Base-by-base conservation (phyloP, 2,329 filamentous ascomycete genomes). In the Xenosphaeropsis pyriputrescens region DNA sequence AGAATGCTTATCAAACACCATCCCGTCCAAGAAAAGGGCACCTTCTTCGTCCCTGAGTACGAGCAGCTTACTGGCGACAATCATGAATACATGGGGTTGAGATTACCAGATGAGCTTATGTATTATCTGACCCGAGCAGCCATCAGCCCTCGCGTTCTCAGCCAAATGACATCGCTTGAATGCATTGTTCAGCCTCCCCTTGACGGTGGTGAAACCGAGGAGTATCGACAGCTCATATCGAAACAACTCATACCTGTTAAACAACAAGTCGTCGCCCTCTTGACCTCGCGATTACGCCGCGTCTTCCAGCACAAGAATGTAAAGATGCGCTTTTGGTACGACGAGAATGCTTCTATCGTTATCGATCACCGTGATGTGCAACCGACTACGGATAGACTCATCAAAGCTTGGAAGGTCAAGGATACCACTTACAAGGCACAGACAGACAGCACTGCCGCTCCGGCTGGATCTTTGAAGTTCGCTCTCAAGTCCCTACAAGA, bases 31-130 rank as follows among this genome's bases (percentile, higher is more conserved):
- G 39, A 39, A 34, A 41, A 49, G 31, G 91, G 91, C 31, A 76
- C 80, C 50, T 71, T 94, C 36, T 72, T 74, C 42, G 80, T 86
- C 13, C 68, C 85, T 49, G 78, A 88, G 48, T 71, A 68, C 39
- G 79, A 84, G 6, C 68, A 75, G 39, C 72, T 86, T 15, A 88
- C 91, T 2, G 72, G 71, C 34, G 88, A 96, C 54, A 79, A 91
- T 46, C 84, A 93, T 53, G 79, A 89, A 51, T 88, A 95, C 53
- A 74, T 95, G 43, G 86, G 86, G n/a, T 74, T 93, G 41, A 81
- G 88, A 42, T 67, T 98, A 5, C 86, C 91, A 0, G 77, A 86
- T 31, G 91, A 98, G 58, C 67, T 96, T 14, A 88, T 89, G 55
- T 82, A 85, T 57, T 96, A 96, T 56, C 68, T 95, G 36, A 86